Percentiles rank a stretch among this genome's conserved stretches.
phyloP scores from a whole-genome alignment of 1,139 yeast species.

The Yamadazyma trypodendri region DNA sequence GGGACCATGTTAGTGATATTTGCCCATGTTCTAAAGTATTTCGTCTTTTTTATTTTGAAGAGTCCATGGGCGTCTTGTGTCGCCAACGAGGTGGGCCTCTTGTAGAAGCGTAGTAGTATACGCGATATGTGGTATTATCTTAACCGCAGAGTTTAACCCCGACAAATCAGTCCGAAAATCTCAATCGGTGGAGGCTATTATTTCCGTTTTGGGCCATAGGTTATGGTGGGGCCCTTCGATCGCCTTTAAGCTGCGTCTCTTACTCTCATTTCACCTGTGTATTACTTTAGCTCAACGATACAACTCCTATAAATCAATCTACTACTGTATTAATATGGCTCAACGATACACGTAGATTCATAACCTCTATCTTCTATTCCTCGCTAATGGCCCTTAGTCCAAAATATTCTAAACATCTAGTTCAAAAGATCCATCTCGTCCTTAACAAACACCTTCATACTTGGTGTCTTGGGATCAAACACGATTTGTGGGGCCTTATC shows the following conservation, averaged over 20 bases:
- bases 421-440: constrained; percentile 18
- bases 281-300: constrained; percentile 14
- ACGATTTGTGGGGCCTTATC: constrained; percentile 66
- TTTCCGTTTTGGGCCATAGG: not conserved
- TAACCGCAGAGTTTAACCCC: not conserved
- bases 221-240: not conserved
- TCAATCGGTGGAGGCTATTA: not conserved
- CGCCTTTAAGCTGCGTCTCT: not conserved
- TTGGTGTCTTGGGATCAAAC: constrained; percentile 18
- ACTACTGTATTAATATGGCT: constrained; percentile 4
- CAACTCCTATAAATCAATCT: constrained; percentile 6
- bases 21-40: no score
- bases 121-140: no score
- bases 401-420: no score
- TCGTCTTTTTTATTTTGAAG: no score
- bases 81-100: not conserved
- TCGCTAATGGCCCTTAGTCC: no score
- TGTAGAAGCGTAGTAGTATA: no score
- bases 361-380: not conserved
- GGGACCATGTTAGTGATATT: no score
- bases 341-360: constrained; percentile 6
- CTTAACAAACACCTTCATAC: constrained; percentile 19
- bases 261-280: constrained; percentile 6
- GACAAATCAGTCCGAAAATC: constrained; percentile 1
- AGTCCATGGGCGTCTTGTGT: no score